Percentiles rank a stretch among this genome's conserved stretches.
Conservation (phyloP, 768 basidiomycete genomes). For the Rhizopogon roseolus region DNA sequence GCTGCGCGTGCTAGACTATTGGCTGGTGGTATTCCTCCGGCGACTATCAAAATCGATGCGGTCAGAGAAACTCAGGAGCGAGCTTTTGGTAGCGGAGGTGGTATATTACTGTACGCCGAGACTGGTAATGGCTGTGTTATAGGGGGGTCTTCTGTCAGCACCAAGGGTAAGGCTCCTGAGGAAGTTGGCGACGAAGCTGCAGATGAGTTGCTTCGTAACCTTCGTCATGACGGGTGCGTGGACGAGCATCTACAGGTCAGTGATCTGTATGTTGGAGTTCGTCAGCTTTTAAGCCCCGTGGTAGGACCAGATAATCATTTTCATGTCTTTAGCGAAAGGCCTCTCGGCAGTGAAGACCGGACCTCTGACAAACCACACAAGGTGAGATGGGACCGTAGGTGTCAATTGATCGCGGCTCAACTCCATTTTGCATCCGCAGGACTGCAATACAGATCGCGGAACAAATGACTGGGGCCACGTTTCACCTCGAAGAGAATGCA, state of each 20-base stretch:
- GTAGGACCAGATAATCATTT: slow-evolving; percentile 76
- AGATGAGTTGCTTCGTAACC: slow-evolving; percentile 47
- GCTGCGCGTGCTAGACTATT: slow-evolving; percentile 47
- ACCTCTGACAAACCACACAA: slow-evolving; percentile 64
- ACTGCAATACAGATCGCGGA: slow-evolving; percentile 74
- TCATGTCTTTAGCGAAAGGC: slow-evolving; percentile 70
- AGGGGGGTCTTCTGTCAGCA: slow-evolving; percentile 64
- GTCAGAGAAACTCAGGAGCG: slow-evolving; percentile 39
- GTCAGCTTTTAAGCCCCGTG: not conserved
- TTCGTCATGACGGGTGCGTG: slow-evolving; percentile 65
- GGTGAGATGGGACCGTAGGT: slow-evolving; percentile 29
- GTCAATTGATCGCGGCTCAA: not conserved
- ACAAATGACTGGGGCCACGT: slow-evolving; percentile 62
- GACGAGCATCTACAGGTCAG: slow-evolving; percentile 60
- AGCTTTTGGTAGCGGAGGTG: slow-evolving; percentile 60
- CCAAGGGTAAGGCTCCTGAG: slow-evolving; percentile 40
- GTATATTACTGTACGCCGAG: slow-evolving; percentile 73
- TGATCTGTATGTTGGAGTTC: not conserved
- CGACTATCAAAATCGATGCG: slow-evolving; percentile 35
- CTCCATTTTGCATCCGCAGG: slow-evolving; percentile 18
- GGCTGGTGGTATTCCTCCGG: slow-evolving; percentile 28
- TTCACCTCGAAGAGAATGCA: slow-evolving; percentile 43
- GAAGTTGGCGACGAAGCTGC: slow-evolving; percentile 60
- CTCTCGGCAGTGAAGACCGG: slow-evolving; percentile 51
- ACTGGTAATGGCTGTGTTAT: slow-evolving; percentile 62